Base-by-base conservation (phyloP, 768 basidiomycete species). In the Hygrophorus pudorinus region DNA sequence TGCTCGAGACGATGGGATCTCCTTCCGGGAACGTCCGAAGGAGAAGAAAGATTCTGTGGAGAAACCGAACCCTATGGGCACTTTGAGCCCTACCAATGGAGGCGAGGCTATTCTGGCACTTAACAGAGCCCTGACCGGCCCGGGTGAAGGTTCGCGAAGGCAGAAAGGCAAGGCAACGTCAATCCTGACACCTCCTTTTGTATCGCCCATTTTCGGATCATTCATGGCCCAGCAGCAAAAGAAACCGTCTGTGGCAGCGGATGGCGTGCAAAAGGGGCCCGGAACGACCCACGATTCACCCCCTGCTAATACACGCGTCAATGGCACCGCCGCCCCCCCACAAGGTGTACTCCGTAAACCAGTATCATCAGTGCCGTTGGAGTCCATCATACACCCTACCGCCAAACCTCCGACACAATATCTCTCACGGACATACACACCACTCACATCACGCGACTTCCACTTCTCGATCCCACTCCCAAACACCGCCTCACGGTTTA, bases 391-490 rank as follows among this genome's bases (percentile, higher is more conserved):
- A 34, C 86, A 89, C 0, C 81, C 74, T 1, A 78, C 66, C 8
- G 70, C 84, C 13, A 87, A 86, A 56, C 89, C 87, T 0, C 87
- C 89, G 0, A 90, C 87, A 0, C 82, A 90, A 29, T 86, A 87
- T 53, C 77, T 89, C 16, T 81, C 85, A 1, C 72, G 80, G 32
- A 74, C 72, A 8, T 87, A 88, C 55, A 78, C 84, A 0, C 75
- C 85, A 0, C 69, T 88, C 31, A 83, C 82, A 0, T 71, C 85
- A 1, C 74, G 75, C 2, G 76, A 87, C 51, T 91, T 90, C 61
- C 73, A 71, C 8, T 85, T 89, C 49, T 71, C 76, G 2, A 78
- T 85, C 30, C 77, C 80, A 2, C 62, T 75, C 7, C 77, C 61
- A 0, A 72, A 75, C 47, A 67, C 76, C 5, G 76, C 79, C 0